phyloP scores from a whole-genome alignment of 805 yeast species.

The Lipomyces sp. region DNA sequence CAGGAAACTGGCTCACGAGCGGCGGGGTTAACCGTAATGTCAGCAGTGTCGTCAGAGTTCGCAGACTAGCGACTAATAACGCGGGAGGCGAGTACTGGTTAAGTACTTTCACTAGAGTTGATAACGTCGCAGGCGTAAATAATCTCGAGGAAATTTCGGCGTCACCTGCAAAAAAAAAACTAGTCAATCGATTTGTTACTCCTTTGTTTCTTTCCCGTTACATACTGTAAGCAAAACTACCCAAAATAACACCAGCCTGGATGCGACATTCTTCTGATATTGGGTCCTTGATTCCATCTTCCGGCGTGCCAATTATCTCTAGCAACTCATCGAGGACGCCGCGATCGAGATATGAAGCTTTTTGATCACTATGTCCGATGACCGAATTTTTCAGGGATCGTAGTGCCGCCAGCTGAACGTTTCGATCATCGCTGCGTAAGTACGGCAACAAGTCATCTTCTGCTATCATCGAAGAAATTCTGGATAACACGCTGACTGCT shows the following conservation, averaged over 20 bases:
- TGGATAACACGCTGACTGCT: not conserved
- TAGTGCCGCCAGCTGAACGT: conserved; percentile 36
- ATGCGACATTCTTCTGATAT: conserved; percentile 28
- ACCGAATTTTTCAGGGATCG: conserved; percentile 42
- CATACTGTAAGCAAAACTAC: conserved; percentile 45
- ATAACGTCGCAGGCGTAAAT: conserved; percentile 13
- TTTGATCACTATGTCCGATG: conserved; percentile 46
- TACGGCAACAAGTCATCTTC: conserved; percentile 28
- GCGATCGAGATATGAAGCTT: conserved; percentile 38
- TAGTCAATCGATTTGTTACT: not conserved
- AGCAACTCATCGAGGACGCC: conserved; percentile 39
- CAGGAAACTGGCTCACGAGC: conserved; percentile 15
- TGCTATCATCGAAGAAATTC: conserved; percentile 22
- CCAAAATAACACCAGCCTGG: conserved; percentile 42
- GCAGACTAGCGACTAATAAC: conserved; percentile 23
- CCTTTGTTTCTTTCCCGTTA: not conserved
- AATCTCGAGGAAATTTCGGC: conserved; percentile 25
- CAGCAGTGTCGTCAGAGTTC: conserved; percentile 28
- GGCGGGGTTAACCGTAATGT: conserved; percentile 22
- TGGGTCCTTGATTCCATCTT: conserved; percentile 16
- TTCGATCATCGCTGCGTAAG: conserved; percentile 23
- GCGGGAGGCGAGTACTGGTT: conserved; percentile 17
- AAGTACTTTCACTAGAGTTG: conserved; percentile 20
- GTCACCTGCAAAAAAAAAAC: conserved; percentile 23
- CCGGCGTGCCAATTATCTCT: conserved; percentile 34